phyloP scores from a whole-genome alignment of 306 rosid genomes.

The Datisca glomerata region DNA sequence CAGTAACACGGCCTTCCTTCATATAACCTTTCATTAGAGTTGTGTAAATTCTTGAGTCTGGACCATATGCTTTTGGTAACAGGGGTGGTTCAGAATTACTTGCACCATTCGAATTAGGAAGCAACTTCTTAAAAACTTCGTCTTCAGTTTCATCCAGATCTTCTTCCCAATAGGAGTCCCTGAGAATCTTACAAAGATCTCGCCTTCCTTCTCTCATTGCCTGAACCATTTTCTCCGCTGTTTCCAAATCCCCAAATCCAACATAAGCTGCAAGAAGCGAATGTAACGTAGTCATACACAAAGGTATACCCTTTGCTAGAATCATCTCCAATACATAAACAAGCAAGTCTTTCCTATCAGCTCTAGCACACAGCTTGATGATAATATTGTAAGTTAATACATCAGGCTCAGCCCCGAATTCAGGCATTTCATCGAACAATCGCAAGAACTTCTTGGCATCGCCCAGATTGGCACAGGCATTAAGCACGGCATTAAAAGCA shows the following conservation, averaged over 20 bases:
- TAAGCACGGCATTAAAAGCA: conserved; percentile 74
- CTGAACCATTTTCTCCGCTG: conserved; percentile 74
- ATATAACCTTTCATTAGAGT: conserved; percentile 93
- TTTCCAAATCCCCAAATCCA: conserved; percentile 63
- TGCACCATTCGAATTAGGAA: conserved; percentile 39
- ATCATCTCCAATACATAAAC: conserved; percentile 70
- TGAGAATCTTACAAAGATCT: conserved; percentile 55
- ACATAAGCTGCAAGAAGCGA: conserved; percentile 81
- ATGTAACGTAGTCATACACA: conserved; percentile 60
- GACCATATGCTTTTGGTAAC: conserved; percentile 47
- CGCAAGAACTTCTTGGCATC: conserved; percentile 49
- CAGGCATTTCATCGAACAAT: conserved; percentile 82
- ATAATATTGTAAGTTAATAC: conserved; percentile 64
- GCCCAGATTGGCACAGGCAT: conserved; percentile 77
- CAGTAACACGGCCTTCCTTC: conserved; percentile 69
- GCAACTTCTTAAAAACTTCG: conserved; percentile 48
- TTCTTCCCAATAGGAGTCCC: conserved; percentile 27
- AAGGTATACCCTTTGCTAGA: conserved; percentile 39
- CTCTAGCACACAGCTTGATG: conserved; percentile 63
- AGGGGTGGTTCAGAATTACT: conserved; percentile 35
- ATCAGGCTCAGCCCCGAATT: conserved; percentile 48
- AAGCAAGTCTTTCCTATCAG: conserved; percentile 55
- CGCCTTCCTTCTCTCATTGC: conserved; percentile 80
- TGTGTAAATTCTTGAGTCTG: conserved; percentile 73
- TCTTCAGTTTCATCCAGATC: conserved; percentile 10